Base-by-base conservation (phyloP, 768 basidiomycete genomes). In the Phylloporus arenicola region DNA sequence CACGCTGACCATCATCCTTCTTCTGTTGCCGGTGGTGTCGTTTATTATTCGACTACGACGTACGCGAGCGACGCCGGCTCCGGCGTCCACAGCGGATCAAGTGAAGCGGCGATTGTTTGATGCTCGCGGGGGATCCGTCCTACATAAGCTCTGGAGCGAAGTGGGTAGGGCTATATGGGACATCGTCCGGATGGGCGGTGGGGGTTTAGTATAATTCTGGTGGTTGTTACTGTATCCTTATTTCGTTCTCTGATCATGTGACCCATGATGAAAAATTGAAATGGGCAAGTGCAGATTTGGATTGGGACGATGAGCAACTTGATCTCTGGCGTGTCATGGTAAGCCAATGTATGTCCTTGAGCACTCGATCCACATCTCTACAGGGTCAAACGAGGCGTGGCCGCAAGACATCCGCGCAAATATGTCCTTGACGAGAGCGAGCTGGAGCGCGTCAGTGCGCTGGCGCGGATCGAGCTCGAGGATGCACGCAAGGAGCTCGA, bases 401-500 rank as follows among this genome's bases (percentile, higher is more conserved):
- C 94, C 3, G 72, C 76, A 3, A 77, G 76, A 41, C 78, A 92
- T 57, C 95, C 96, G 2, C 70, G 74, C 62, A 92, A 88, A 73
- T 98, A 98, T 68, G 77, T 87, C 45, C 82, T 98, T 27, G 92
- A 96, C 62, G 90, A 94, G 62, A 72, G 80, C 45, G 96, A 99
- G 69, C 75, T 98, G 12, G 82, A 87, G 62, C 82, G 96, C 22
- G 90, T 98, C 44, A 92, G 91, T 57, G 77, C 84, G 19, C 78
- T 99, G 22, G 92, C 93, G 13, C 73, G 82, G 46, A 87, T 92
- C 50, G 87, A 93, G 62, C 79, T 95, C 27, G 92, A 95, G 56
- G 92, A 93, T 73, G 93, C 93, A 9, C 82, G 83, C 49, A 73
- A 82, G 57, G 93, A 94, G 67, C 77, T 94, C 16, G 82, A 89